A percentile compares a stretch with the other conserved stretches of the same genome.
Evolutionary conservation across 768 basidiomycete species (phyloP).

Genomic region (Leccinum imitatum): DNA sequence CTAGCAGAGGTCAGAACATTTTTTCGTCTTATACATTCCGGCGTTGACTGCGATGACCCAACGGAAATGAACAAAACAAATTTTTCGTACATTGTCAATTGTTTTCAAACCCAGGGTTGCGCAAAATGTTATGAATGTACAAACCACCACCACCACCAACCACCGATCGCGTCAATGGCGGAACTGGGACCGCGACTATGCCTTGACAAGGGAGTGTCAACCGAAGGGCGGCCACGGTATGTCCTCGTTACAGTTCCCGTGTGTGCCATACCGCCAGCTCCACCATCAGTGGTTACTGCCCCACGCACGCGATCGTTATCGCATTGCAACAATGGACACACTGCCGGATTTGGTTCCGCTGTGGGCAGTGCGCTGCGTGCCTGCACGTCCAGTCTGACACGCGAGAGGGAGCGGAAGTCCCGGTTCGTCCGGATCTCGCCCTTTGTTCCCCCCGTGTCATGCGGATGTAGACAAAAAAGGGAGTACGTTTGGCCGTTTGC

Average conservation of each 20-base stretch:
- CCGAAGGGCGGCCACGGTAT: background rate
- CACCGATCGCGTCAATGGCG: slow-evolving; percentile 15
- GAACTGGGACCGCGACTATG: background rate
- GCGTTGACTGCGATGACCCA: slow-evolving; percentile 17
- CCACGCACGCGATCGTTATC: slow-evolving; percentile 18
- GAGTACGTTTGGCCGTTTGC: slow-evolving; percentile 46
- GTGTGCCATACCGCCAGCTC: slow-evolving; percentile 14
- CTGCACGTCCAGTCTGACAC: background rate
- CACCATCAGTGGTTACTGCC: slow-evolving; percentile 8
- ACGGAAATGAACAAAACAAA: slow-evolving; percentile 31
- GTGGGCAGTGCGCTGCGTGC: slow-evolving; percentile 21
- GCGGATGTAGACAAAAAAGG: slow-evolving; percentile 1
- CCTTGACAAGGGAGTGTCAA: background rate
- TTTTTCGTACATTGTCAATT: slow-evolving; percentile 20
- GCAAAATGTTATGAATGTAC: slow-evolving; percentile 8
- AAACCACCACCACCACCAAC: background rate
- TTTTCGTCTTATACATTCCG: slow-evolving; percentile 19
- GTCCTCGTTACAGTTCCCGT: slow-evolving; percentile 11
- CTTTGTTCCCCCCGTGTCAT: slow-evolving; percentile 50
- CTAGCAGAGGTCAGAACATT: slow-evolving; percentile 18
- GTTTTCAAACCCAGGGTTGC: slow-evolving; percentile 13
- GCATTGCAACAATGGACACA: slow-evolving; percentile 14
- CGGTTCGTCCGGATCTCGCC: slow-evolving; percentile 76
- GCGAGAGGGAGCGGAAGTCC: background rate
- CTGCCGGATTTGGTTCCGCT: slow-evolving; percentile 24